Base-by-base conservation (phyloP, 495 filamentous ascomycete genomes). In the Immersiella caudata region DNA sequence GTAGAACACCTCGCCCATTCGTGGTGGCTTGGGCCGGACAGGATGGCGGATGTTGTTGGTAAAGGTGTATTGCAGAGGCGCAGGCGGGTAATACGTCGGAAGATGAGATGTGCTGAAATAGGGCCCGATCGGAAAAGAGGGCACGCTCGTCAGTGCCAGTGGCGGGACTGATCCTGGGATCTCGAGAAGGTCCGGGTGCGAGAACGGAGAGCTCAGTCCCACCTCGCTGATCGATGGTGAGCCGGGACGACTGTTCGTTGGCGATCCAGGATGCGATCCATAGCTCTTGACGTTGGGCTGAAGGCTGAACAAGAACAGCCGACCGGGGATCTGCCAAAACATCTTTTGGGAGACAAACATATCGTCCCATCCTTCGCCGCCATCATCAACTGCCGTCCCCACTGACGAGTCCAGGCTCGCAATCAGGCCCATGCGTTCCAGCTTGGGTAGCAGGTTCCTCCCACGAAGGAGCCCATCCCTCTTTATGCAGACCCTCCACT, bases 291-390 rank as follows among this genome's bases (percentile, higher is more conserved):
- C 6, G 46, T 69, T 71, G 5, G 93, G 93, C n/a, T 88, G 85
- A 29, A 93, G 82, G 0, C 91, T 91, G 78, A 96, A 96, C 22
- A 97, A 87, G 77, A 96, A 97, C 25, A 96, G 83, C 8, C 93
- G 86, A 1, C 91, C 87, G 66, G 95, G 92, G 9, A 96, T 80
- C 76, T 97, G 95, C 95, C 95, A 99, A 80, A 97, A 98, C 71
- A 87, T 86, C 18, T 86, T 83, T 46, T 88, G 88, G 68, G 88
- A 90, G 55, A 91, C 87, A 70, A 95, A 96, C 92, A 96, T 94
- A 49, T 87, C 80, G 22, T 80, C 82, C 92, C 92, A 97, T 59
- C 84, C 85, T 54, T 87, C 86, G 7, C 86, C 85, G 59, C 79
- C 81, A 46, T 91, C 88, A 57, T 91, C 86, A 14, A 86, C 71